Conservation (phyloP, 2,329 filamentous ascomycete genomes). For the Colletotrichum tabaci region DNA sequence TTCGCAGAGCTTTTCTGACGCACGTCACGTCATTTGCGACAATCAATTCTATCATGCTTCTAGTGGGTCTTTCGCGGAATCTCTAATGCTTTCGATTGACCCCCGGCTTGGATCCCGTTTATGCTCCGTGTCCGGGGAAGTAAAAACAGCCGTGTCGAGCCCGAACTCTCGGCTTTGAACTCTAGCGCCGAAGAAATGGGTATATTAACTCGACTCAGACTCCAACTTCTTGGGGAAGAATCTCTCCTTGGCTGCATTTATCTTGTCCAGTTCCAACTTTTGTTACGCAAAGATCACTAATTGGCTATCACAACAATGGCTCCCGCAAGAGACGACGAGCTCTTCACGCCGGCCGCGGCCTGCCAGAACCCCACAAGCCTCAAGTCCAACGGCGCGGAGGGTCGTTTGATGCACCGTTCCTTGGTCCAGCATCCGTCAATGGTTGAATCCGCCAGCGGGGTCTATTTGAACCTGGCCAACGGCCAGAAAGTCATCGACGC, state of each 20-base stretch:
- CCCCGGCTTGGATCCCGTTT: neutral
- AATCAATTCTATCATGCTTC: neutral
- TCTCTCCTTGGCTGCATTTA: neutral
- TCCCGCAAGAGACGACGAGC: conserved; percentile 41
- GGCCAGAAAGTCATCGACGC: conserved; percentile 54
- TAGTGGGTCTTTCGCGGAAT: conserved; percentile 5
- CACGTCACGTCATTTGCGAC: neutral
- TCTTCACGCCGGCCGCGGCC: neutral
- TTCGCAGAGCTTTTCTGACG: neutral
- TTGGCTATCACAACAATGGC: conserved; percentile 31
- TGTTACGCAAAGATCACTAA: too few relatives aligned
- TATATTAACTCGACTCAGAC: neutral
- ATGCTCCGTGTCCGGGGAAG: neutral
- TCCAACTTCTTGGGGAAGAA: too few relatives aligned
- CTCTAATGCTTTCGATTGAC: neutral
- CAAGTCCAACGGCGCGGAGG: conserved; percentile 23
- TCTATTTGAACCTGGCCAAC: conserved; percentile 53
- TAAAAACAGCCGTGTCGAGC: neutral
- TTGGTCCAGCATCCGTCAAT: conserved; percentile 47
- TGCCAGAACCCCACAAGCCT: neutral
- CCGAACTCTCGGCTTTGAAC: conserved; percentile 16
- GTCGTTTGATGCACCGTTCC: conserved; percentile 53
- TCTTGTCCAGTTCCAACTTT: neutral
- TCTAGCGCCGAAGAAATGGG: neutral
- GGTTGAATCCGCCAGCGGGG: conserved; percentile 61